Evolutionary conservation across 805 yeast species (phyloP).

Genomic region (Hyphopichia homilentoma): DNA sequence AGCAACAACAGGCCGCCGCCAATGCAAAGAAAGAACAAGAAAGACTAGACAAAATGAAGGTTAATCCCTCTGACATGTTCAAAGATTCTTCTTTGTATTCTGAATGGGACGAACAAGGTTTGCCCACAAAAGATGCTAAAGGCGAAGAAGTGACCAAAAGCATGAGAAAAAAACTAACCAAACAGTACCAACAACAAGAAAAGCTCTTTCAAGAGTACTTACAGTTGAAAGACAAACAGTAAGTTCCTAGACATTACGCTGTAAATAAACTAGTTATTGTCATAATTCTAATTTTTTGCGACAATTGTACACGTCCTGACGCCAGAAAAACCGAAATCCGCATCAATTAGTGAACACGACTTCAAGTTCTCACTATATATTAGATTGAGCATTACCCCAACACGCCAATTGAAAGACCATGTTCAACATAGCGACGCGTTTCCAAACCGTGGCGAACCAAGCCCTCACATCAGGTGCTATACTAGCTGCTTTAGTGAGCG

Average conservation of each 20-base stretch:
- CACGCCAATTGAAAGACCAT: too few species aligned
- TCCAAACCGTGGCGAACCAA: slow-evolving; percentile 50
- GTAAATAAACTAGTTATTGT: too few species aligned
- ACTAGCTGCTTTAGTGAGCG: slow-evolving; percentile 44
- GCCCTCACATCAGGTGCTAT: slow-evolving; percentile 50
- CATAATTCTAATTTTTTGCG: too few species aligned
- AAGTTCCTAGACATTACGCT: too few species aligned
- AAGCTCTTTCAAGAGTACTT: slow-evolving; percentile 72
- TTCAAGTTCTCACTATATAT: neutral
- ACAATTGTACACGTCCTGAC: too few species aligned
- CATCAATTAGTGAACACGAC: slow-evolving; percentile 1
- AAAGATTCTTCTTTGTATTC: slow-evolving; percentile 50
- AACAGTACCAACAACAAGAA: slow-evolving; percentile 75
- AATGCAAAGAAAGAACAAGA: slow-evolving; percentile 64
- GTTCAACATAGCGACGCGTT: slow-evolving; percentile 33
- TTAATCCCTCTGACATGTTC: slow-evolving; percentile 73
- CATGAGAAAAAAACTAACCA: slow-evolving; percentile 74
- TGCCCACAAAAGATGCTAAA: slow-evolving; percentile 70
- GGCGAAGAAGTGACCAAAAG: slow-evolving; percentile 89
- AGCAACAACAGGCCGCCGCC: slow-evolving; percentile 44
- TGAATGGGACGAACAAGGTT: slow-evolving; percentile 81
- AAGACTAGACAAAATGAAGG: slow-evolving; percentile 60
- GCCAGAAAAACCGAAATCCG: too few species aligned
- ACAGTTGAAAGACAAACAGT: slow-evolving; percentile 6
- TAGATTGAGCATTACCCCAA: neutral